Percentiles rank a stretch among this genome's conserved stretches.
Evolutionary conservation across 805 yeast genomes (phyloP).

Genomic region (Candida palmyrensis): DNA sequence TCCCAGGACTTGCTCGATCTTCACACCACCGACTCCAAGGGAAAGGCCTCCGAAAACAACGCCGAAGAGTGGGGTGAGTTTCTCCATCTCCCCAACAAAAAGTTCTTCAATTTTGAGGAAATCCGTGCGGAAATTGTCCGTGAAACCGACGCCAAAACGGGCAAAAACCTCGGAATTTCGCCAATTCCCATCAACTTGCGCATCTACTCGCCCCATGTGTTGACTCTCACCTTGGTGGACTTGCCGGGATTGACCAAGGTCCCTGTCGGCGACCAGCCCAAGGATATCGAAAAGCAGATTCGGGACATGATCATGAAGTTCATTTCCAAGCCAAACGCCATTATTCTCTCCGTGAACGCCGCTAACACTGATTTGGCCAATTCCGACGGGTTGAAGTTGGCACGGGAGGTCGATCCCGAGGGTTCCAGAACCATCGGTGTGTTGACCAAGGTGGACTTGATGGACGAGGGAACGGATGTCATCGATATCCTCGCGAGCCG

Average conservation of each 20-base stretch:
- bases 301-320: constrained; percentile 89
- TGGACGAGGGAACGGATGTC: constrained; percentile 98
- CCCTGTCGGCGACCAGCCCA: constrained; percentile 98
- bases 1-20: constrained; percentile 40
- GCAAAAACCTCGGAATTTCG: constrained; percentile 82
- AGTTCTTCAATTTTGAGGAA: constrained; percentile 81
- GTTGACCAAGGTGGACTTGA: constrained; percentile 89
- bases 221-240: constrained; percentile 91
- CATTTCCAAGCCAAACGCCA: constrained; percentile 92
- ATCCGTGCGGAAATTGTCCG: constrained; percentile 86
- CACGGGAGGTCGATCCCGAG: constrained; percentile 97
- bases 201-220: constrained; percentile 88
- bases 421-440: constrained; percentile 96
- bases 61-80: constrained; percentile 97
- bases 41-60: constrained; percentile 61
- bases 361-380: constrained; percentile 97
- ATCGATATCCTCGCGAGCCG: constrained; percentile 92
- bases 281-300: constrained; percentile 92
- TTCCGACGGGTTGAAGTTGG: constrained; percentile 92
- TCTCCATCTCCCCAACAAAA: constrained; percentile 83
- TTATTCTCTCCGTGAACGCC: constrained; percentile 89
- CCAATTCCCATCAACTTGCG: constrained; percentile 90
- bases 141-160: constrained; percentile 83
- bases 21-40: constrained; percentile 38
- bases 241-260: constrained; percentile 97